Base-by-base conservation (phyloP, 1,284 basidiomycete species). In the Tremellales sp. region DNA sequence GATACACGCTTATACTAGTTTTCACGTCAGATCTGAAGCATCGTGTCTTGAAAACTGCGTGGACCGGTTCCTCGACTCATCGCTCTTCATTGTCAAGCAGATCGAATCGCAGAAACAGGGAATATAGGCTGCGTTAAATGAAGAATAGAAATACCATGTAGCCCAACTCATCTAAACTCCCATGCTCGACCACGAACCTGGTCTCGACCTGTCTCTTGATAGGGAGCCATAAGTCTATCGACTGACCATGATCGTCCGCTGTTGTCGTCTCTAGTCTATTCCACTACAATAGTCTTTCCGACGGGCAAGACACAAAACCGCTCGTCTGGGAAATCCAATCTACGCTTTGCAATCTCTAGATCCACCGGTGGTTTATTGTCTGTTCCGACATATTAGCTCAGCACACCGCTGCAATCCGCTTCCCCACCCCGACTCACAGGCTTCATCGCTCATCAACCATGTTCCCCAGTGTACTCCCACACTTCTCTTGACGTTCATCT, bases 21-120 rank as follows among this genome's bases (percentile, higher is more conserved):
- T 42, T 14, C 28, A 24, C 24, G 34, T 21, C 43, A 67, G 68
- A 48, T 46, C 81, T 37, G 93, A 97, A 74, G 83, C 86, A 60
- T 78, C 77, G 44, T 97, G 93, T 69, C 78, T 97, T 38, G 77
- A 80, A 51, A 94, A 94, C 75, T 97, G 91, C 65, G 92, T 95
- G 38, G 89, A 91, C 57, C 80, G 93, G 48, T 97, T 97, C 77
- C 77, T 97, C 58, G 93, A 97, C 74, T 84, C 87, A n/a, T 89
- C 85, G 61, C 73, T 92, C 42, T 89, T 81, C 75, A 80, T 94
- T 74, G 83, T 97, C 55, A 83, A 83, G 65, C 81, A 83, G 67
- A 80, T 97, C 47, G 85, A 93, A 70, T 43, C 60, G 49, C 70
- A 73, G 48, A 62, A 65, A 51, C 63, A 71, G 48, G 64, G 66